Evolutionary conservation across 441 rosid species (phyloP).

Genomic region (Eruca vesicaria): DNA sequence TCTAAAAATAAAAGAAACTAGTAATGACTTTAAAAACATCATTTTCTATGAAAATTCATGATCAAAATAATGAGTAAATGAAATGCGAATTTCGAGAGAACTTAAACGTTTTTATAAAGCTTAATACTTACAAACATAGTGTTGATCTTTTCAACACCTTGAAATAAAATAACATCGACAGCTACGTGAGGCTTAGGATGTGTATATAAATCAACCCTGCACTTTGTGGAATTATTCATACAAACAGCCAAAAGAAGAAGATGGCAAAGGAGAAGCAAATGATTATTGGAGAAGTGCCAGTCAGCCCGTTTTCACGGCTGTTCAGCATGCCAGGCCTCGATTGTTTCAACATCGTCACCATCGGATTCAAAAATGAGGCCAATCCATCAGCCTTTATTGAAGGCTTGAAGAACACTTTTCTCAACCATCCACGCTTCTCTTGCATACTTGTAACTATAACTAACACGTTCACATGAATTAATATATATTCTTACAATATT

Average conservation of each 20-base stretch:
- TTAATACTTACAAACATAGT: not conserved
- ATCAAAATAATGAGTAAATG: not conserved
- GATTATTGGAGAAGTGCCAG: slow-evolving; percentile 2
- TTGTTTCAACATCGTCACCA: slow-evolving; percentile 43
- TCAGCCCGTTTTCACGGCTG: slow-evolving; percentile 17
- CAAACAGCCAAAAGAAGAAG: not conserved
- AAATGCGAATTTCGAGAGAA: not conserved
- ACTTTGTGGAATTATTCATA: slow-evolving; percentile 3
- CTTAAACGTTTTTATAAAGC: not conserved
- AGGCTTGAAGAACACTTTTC: slow-evolving; percentile 45
- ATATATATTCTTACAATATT: not conserved
- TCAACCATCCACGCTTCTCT: slow-evolving; percentile 70
- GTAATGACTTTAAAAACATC: not conserved
- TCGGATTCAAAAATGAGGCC: slow-evolving; percentile 45
- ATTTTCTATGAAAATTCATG: not conserved
- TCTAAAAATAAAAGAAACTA: not conserved
- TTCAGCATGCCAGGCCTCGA: slow-evolving; percentile 11
- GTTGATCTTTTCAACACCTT: not conserved
- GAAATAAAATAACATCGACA: not conserved
- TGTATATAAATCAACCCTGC: slow-evolving; percentile 9
- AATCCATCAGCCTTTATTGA: slow-evolving; percentile 28
- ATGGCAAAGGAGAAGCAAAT: slow-evolving; percentile 1
- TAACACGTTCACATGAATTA: not conserved
- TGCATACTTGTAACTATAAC: slow-evolving; percentile 44
- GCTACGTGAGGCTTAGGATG: not conserved